These are phyloP conservation scores for Heracleum sosnowskyi DNA, from an alignment of 129 eudicot genomes.

Conservation along the genomic window DNA sequence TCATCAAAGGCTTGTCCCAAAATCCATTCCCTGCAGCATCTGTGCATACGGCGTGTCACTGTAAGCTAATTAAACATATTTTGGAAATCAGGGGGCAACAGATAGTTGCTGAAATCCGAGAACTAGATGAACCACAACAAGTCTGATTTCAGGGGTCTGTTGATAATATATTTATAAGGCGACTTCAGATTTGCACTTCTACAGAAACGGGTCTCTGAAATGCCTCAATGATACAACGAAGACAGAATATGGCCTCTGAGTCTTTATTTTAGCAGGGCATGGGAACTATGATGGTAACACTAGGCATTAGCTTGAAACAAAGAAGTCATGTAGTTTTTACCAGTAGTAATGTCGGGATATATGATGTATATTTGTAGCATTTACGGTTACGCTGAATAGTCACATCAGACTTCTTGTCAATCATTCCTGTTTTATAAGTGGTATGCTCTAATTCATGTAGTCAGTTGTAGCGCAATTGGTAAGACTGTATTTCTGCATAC, in stretches of 20 bases:
- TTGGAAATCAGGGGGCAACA: not conserved
- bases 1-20: not conserved
- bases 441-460: not conserved
- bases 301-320: not conserved
- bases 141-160: not conserved
- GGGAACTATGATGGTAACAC: not conserved
- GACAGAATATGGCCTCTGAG: not conserved
- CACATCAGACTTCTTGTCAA: not conserved
- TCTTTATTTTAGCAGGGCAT: not conserved
- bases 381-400: not conserved
- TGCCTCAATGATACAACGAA: not conserved
- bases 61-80: no score
- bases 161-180: not conserved
- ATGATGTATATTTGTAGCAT: not conserved
- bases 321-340: not conserved
- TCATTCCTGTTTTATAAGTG: no score
- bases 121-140: not conserved
- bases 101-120: not conserved
- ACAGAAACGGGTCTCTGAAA: not conserved
- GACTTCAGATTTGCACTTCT: not conserved
- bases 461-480: not conserved
- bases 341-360: not conserved
- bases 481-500: not conserved
- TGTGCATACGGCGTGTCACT: not conserved
- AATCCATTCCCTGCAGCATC: not conserved